Evolutionary conservation across 495 filamentous ascomycete species (phyloP), one percentile per base, ranked within the genome.

Genomic region (Penicillium lagena): DNA sequence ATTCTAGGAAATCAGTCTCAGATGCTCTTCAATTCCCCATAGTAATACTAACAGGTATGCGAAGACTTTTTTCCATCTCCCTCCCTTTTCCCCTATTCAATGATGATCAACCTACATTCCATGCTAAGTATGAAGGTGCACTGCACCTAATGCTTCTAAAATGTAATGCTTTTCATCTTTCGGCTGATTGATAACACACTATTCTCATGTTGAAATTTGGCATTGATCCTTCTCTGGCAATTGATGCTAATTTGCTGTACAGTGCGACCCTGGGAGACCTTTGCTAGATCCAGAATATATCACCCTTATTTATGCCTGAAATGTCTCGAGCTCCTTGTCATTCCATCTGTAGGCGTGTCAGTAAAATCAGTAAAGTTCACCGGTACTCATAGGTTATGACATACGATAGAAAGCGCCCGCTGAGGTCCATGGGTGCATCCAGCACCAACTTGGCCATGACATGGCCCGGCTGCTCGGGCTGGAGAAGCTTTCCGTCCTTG

Each of bases 101-200:
- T 87, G 85, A 89, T 86, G 82, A 78, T 64, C 73, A 70, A 64
- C 75, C 40, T 71, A 75, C 80, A 78, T 86, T 89, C 85, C 86
- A 90, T 90, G 87, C 87, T 90, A 90, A 89, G 74, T 68, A 88
- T 81, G 86, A 95, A 85, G 79, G 67, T 69, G 68, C 47, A 48
- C 60, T 70, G 58, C 64, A 62, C 59, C 69, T 78, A 75, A 82
- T 90, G 82, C 82, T 86, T 80, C 74, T 70, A 66, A 73, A 75
- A 77, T 79, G 72, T 84, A 79, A 34, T 77, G 74, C 84, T 93
- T 94, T 94, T 94, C 89, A 93, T 91, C 88, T 93, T 90, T 93
- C 88, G 77, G 72, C 89, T 95, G 89, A 95, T 62, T 61, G 58
- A 52, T 54, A 56, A 49, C 12, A 40, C 29, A 56, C 48, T 35